Percentiles rank a stretch among this genome's conserved stretches.
Conservation (phyloP, 2,329 filamentous ascomycete genomes). For the Coleophoma cylindrospora region DNA sequence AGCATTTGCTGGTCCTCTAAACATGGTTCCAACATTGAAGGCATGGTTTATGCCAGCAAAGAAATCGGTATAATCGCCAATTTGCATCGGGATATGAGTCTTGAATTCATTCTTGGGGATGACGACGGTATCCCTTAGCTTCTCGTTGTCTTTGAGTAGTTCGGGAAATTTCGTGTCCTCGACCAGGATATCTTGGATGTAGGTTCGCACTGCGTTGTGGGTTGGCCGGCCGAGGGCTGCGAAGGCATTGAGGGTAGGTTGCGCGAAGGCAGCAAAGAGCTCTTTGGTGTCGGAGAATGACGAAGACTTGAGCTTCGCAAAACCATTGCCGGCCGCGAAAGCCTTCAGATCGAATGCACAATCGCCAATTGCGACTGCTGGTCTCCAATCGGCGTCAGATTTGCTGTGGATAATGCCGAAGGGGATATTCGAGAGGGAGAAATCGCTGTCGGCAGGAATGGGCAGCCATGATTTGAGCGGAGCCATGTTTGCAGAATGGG, state of each 20-base stretch:
- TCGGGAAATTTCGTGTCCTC: slow-evolving; percentile 53
- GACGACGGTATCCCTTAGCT: slow-evolving; percentile 51
- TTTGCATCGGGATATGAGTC: slow-evolving; percentile 69
- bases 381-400: slow-evolving; percentile 40
- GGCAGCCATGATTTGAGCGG: slow-evolving; percentile 25
- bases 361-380: slow-evolving; percentile 65
- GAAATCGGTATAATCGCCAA: slow-evolving; percentile 84
- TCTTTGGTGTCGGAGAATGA: slow-evolving; percentile 36
- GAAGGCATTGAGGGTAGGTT: slow-evolving; percentile 67
- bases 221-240: slow-evolving; percentile 65
- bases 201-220: slow-evolving; percentile 63
- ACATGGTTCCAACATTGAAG: slow-evolving; percentile 56
- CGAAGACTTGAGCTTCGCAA: slow-evolving; percentile 45
- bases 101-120: slow-evolving; percentile 53
- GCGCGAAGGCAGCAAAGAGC: slow-evolving; percentile 56
- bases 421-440: slow-evolving; percentile 71
- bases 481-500: slow-evolving; percentile 17
- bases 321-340: slow-evolving; percentile 55
- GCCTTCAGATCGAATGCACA: slow-evolving; percentile 60
- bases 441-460: slow-evolving; percentile 32
- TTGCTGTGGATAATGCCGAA: slow-evolving; percentile 60
- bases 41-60: slow-evolving; percentile 79
- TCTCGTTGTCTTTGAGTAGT: slow-evolving; percentile 56
- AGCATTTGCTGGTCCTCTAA: slow-evolving; percentile 67
- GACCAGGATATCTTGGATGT: slow-evolving; percentile 63